A percentile compares a stretch with the other conserved stretches of the same genome.
phyloP scores from a whole-genome alignment of 805 yeast species.

The Metschnikowia matae region DNA sequence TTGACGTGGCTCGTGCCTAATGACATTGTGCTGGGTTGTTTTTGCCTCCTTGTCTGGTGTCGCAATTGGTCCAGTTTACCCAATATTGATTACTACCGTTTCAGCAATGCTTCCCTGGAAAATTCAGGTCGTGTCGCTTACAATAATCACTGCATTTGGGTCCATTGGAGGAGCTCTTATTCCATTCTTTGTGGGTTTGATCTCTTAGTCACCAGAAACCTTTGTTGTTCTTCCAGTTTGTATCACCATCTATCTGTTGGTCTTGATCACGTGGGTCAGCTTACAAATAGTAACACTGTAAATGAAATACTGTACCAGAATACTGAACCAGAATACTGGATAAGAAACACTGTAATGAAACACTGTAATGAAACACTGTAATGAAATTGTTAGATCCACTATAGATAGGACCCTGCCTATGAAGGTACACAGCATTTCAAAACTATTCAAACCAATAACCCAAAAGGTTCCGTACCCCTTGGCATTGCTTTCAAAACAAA shows the following conservation, averaged over 20 bases:
- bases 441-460: no score
- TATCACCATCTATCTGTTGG: constrained; percentile 16
- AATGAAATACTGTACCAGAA: no score
- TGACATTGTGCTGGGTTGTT: constrained; percentile 14
- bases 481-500: no score
- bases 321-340: no score
- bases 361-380: no score
- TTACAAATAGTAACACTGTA: background rate
- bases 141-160: constrained; percentile 24
- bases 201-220: constrained; percentile 20
- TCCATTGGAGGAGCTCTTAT: constrained; percentile 24
- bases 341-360: no score
- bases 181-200: constrained; percentile 22
- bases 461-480: no score
- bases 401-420: no score
- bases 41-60: constrained; percentile 19
- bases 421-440: no score
- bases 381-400: no score
- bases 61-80: constrained; percentile 22
- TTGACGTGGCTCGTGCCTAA: constrained; percentile 18
- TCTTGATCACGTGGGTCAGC: constrained; percentile 17
- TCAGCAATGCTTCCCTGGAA: constrained; percentile 21
- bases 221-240: constrained; percentile 23
- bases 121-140: constrained; percentile 22
- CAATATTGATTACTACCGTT: constrained; percentile 21